Evolutionary conservation across 2,329 filamentous ascomycete genomes (phyloP), one percentile per base, ranked within the genome.

Genomic region (Lithohypha guttulata): DNA sequence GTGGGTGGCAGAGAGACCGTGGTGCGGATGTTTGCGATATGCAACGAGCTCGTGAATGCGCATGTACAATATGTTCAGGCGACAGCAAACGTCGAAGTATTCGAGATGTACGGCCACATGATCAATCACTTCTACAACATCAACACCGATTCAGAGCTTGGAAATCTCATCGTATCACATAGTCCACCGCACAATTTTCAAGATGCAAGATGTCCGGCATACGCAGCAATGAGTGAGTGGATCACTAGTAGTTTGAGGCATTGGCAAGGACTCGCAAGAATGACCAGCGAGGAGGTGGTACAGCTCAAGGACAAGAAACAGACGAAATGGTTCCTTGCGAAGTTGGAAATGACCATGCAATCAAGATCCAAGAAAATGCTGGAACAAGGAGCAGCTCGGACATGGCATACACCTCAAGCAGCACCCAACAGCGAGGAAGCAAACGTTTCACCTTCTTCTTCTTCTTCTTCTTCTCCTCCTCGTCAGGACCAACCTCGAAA

Each of bases 41-140:
- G 19, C 17, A 30, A 39, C 35, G 31, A 22, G 11, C 11, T 31
- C 11, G 18, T 18, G 11, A 19, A 21, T 9, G 17, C 15, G 9
- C 26, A 39, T 19, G 11, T 23, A 19, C 5, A 10, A 15, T 39
- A 21, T n/a, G 26, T 39, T 7, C 35, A 23, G 9, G 18, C 26
- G 8, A 30, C 26, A 9, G 13, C 26, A 17, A 30, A 20, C 3
- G 19, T 39, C 9, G 13, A 15, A 5, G 17, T 27, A n/a, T 30
- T 30, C 35, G 35, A 39, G 15, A 9, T 39, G 27, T 39, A 39
- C 26, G 35, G 31, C 7, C 21, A 31, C 18, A 14, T 39, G 8
- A 39, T 39, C 11, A 13, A 30, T 10, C 26, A 27, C 2, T 22
- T 39, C 11, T 30, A 39, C 18, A 14, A 22, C 27, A 22, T 10